Conservation (phyloP, 225 moss, liverwort and hornwort genomes). For the Pleurozium schreberi region DNA sequence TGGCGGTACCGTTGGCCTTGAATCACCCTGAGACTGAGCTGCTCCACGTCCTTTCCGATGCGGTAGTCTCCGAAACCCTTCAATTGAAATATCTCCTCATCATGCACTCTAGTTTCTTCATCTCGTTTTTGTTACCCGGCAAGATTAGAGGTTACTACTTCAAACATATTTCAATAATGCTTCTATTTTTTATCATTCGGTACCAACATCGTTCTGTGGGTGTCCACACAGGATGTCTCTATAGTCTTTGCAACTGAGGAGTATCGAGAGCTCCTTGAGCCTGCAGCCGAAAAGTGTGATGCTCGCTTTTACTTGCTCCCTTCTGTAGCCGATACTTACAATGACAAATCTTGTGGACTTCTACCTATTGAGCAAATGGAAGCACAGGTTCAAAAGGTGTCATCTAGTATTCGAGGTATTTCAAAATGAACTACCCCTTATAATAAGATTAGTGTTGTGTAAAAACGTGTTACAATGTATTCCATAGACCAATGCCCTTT, state of each 20-base stretch:
- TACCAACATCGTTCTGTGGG: neutral
- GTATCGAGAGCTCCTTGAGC: slow-evolving; percentile 49
- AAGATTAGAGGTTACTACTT: neutral
- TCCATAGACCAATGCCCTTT: neutral
- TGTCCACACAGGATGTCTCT: slow-evolving; percentile 46
- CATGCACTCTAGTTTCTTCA: neutral
- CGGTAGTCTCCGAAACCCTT: slow-evolving; percentile 24
- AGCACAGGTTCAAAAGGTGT: slow-evolving; percentile 42
- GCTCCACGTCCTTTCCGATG: slow-evolving; percentile 77
- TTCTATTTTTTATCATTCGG: neutral
- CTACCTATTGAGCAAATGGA: slow-evolving; percentile 31
- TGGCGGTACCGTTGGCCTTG: slow-evolving; percentile 85
- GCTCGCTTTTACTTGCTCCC: slow-evolving; percentile 54
- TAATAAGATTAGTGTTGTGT: neutral
- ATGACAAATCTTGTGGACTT: neutral
- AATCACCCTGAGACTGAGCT: slow-evolving; percentile 84
- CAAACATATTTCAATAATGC: neutral
- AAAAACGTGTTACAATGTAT: neutral
- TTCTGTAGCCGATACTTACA: slow-evolving; percentile 11
- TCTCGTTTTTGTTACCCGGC: neutral
- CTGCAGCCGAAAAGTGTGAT: slow-evolving; percentile 38
- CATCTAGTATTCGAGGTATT: slow-evolving; percentile 44
- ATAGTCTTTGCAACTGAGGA: slow-evolving; percentile 78
- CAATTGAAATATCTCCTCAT: neutral
- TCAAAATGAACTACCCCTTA: neutral